Conservation (phyloP, 2,329 filamentous ascomycete species). For the Magnaporthiopsis rhizophila region DNA sequence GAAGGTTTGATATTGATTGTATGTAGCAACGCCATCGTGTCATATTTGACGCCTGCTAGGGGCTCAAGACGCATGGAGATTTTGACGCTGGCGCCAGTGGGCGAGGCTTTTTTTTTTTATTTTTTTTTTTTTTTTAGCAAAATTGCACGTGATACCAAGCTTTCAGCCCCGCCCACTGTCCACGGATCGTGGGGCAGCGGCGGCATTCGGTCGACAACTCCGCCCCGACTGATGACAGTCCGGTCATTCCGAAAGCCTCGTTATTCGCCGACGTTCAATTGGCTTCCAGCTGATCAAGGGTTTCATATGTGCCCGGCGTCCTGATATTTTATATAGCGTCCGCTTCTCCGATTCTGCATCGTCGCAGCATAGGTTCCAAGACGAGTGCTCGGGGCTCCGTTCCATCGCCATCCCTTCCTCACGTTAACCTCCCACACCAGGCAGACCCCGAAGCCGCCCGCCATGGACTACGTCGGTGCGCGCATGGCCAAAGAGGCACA, state of each 20-base stretch:
- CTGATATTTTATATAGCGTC: neutral
- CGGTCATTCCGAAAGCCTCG: neutral
- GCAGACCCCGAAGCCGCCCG: conserved; percentile 17
- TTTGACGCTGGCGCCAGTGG: too few relatives aligned
- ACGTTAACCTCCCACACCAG: conserved; percentile 24
- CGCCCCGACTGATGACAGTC: neutral
- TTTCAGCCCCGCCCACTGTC: neutral
- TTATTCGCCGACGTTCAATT: neutral
- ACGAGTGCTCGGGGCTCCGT: neutral
- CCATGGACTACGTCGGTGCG: conserved; percentile 51
- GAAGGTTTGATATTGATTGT: too few relatives aligned
- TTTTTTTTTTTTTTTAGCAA: neutral
- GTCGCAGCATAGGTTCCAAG: neutral
- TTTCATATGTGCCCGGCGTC: neutral
- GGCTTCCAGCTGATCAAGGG: neutral
- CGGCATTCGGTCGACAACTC: neutral
- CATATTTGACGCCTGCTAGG: too few relatives aligned
- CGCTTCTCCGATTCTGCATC: neutral
- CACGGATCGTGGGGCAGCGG: neutral
- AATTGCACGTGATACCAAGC: neutral
- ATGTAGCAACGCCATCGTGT: too few relatives aligned
- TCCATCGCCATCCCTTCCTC: neutral
- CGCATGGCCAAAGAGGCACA: conserved; percentile 46
- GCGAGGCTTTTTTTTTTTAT: neutral
- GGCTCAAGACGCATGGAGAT: too few relatives aligned